phyloP scores from a whole-genome alignment of 257 asterid genomes.

The Parsonsia alboflavescens region DNA sequence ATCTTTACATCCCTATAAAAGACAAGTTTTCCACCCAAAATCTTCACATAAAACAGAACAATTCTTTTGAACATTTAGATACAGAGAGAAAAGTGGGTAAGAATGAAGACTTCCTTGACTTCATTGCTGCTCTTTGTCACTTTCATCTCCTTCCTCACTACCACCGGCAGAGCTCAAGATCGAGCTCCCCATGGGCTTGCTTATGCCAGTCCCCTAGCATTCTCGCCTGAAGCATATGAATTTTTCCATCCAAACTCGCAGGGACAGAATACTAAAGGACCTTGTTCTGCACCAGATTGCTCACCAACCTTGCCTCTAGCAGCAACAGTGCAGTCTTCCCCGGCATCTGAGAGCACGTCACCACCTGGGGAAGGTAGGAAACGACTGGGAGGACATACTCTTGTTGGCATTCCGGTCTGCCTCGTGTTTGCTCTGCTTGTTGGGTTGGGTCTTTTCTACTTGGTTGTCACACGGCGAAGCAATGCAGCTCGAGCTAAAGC shows the following conservation, averaged over 20 bases:
- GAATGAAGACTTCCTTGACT: constrained; percentile 18
- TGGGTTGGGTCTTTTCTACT: constrained; percentile 29
- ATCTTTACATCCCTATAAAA: constrained; percentile 18
- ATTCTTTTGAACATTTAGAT: background rate
- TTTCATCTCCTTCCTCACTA: constrained; percentile 13
- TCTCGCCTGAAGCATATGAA: constrained; percentile 41
- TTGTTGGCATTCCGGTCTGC: constrained; percentile 27
- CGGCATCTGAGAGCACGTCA: constrained; percentile 29
- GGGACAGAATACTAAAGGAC: constrained; percentile 8
- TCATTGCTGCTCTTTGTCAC: constrained; percentile 17
- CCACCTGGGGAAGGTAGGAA: constrained; percentile 8
- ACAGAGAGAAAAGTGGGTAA: background rate
- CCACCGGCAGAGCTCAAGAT: constrained; percentile 25
- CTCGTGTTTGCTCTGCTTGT: constrained; percentile 23
- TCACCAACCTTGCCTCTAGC: constrained; percentile 36
- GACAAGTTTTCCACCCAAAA: constrained; percentile 1
- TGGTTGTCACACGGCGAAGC: constrained; percentile 13
- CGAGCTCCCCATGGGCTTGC: constrained; percentile 41
- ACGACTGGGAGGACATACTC: constrained; percentile 20
- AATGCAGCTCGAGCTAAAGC: constrained; percentile 20
- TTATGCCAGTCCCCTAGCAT: constrained; percentile 29
- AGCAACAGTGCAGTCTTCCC: constrained; percentile 34
- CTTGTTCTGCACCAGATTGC: constrained; percentile 22
- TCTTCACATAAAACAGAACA: background rate
- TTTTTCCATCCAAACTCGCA: constrained; percentile 38